Base-by-base conservation (phyloP, 2,329 filamentous ascomycete genomes). In the Sporothrix globosa region DNA sequence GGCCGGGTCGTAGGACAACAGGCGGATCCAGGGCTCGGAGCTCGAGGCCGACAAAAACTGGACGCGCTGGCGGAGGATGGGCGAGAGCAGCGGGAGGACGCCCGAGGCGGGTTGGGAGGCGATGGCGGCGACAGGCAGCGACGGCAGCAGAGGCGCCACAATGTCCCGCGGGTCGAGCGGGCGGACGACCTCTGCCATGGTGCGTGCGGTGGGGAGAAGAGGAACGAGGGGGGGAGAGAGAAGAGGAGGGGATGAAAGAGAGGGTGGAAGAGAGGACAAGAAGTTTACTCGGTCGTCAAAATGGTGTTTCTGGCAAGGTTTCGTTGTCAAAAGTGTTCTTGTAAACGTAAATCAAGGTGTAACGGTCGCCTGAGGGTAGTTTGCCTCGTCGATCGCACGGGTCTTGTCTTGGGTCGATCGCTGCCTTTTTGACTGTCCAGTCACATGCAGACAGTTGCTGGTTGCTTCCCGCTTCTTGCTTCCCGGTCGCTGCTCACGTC, bases 21-120 rank as follows among this genome's bases (percentile, higher is more conserved):
- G 83, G 0, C 87, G 84, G 19, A 95, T 85, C 91, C 92, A 95
- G 68, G 90, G 87, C 48, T 90, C 87, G n/a, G 80, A 80, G 76
- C 82, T 85, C 65, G 84, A 80, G 0, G 84, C 81, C 1, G 89
- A 86, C 71, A 95, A 83, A 68, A 92, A 82, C 74, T 89, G 86
- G 53, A 91, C 87, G 71, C 89, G 83, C 76, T 91, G 88, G 56
- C 88, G 85, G 46, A 91, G 83, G 70, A 91, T 90, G 34, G 89
- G 89, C 1, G 89, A 87, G 69, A 91, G 84, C 24, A 88, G 82
- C 34, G 87, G 87, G 4, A 90, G 80, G 60, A 90, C 80, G 21
- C 83, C 83, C 41, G 83, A 80, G 14, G 88, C 83, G 1, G 88
- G 88, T 71, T 86, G 80, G 19, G 85, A 82, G 34, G 88, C 88